Percentiles rank a stretch among this genome's conserved stretches.
These are phyloP conservation scores for Aureoboletus auriporus DNA, from an alignment of 768 basidiomycete species.

Conservation along the genomic window DNA sequence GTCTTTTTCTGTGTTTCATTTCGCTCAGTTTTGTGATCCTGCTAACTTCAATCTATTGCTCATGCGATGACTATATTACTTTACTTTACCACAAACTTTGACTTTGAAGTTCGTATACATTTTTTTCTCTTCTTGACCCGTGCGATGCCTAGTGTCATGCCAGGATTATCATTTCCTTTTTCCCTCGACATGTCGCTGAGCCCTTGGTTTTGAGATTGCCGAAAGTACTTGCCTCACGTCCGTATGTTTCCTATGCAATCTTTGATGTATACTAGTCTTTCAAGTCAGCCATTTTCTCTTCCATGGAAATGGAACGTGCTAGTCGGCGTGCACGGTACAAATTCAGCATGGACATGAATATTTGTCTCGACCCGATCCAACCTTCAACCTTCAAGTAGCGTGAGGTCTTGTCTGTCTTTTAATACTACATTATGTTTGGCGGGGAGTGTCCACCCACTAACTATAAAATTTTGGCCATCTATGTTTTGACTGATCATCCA, in stretches of 20 bases:
- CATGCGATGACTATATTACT: conserved; percentile 31
- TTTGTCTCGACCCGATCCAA: no score
- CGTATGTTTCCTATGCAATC: conserved; percentile 16
- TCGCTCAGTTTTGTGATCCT: conserved; percentile 16
- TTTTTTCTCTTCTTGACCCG: conserved; percentile 1
- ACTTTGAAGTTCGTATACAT: conserved; percentile 19
- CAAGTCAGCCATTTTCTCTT: background rate
- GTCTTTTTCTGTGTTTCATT: conserved; percentile 12
- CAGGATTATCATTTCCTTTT: conserved; percentile 5
- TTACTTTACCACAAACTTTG: conserved; percentile 25
- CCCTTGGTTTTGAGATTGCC: conserved; percentile 1
- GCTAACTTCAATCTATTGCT: conserved; percentile 25
- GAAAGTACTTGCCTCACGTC: conserved; percentile 2
- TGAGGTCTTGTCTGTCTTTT: no score
- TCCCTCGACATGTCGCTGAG: background rate
- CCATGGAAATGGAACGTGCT: conserved; percentile 2
- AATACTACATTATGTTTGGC: no score
- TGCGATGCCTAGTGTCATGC: conserved; percentile 13
- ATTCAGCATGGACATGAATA: background rate
- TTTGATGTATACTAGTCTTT: conserved; percentile 25
- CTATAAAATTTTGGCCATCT: no score
- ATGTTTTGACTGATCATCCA: no score
- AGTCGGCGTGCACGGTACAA: background rate
- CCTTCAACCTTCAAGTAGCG: no score
- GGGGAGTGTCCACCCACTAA: no score